Base-by-base conservation (phyloP, 1,139 yeast species). In the Lodderomyces metapsilosis region DNA sequence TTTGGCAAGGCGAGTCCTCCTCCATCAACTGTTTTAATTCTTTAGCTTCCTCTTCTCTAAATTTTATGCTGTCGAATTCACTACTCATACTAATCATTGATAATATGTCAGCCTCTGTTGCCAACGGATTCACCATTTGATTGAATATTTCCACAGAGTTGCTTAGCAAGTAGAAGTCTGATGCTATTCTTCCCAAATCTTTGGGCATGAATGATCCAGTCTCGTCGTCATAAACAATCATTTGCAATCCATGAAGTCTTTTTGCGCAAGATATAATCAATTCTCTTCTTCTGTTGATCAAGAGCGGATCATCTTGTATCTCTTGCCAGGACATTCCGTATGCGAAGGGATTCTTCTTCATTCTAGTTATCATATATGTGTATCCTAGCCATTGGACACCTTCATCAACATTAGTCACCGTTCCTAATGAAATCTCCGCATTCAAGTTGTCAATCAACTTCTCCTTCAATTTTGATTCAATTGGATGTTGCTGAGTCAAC, bases 311-410 rank as follows among this genome's bases (percentile, higher is more conserved):
- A 21, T 84, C 84, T 28, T 79, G 77, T 3, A 94, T 61, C 50
- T 88, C 96, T 49, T 79, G 78, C 94, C 96, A 88, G 40, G 82
- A 88, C 40, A 94, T 78, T n/a, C 96, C 98, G 56, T 94, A 94
- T 0, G 88, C 84, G 57, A 89, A 83, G 2, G 98, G 98, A 52
- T 89, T 92, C 56, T 88, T 88, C 46, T 86, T 79, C 98, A 92
- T 94, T 47, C 99, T 73, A 2, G 92, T 97, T 67, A 81, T 84
- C 78, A 94, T 74, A 56, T 92, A 94, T 0, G 98, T 94, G 54
- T 94, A 94, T 1, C 98, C 98, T 12, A 94, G 71, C 98, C 98
- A 94, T 52, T 85, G 88, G 1, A 94, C 84, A 43, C 92, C 99
- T 64, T 94, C 98, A 35, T 88, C 96, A 6, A 92, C 81, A 56